Evolutionary conservation across 768 basidiomycete species (phyloP), one percentile per base, ranked within the genome.

Genomic region (Xerocomellus amylosporus): DNA sequence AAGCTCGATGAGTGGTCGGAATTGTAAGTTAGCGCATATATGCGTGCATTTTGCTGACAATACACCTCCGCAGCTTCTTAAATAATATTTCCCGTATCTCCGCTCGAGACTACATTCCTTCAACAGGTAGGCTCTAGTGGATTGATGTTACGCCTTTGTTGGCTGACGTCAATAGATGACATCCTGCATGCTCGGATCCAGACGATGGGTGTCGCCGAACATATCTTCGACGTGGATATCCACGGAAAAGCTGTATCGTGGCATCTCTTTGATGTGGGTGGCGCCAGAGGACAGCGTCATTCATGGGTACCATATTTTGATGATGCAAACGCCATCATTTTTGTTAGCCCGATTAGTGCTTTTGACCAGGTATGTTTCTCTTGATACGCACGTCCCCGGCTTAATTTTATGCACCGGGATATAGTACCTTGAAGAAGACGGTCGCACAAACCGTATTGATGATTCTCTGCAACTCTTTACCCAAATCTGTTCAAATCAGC

Each of bases 391-490:
- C 36, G 14, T 58, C 56, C 31, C 56, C 43, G 22, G 8, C 36
- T 56, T 44, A 20, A 54, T 20, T 19, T 22, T 7, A 34, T 48
- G 12, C 15, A 46, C 24, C 13, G 48, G 45, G 31, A 44, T 19
- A 20, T 61, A 93, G 89, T 92, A 91, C 68, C 77, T 93, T 22
- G 88, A 92, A 65, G 91, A 93, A 74, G 91, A 93, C 64, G 86
- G 87, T 28, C 80, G 86, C 53, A 87, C 87, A 38, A 93, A 93
- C 61, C 77, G 91, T 46, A 90, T 93, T 31, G 89, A 93, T 58
- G 91, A 93, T 67, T 92, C 90, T 1, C 72, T 93, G n/a, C 90
- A 90, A 71, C 75, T 93, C 22, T 93, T 91, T 69, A 91, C 88
- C 5, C 81, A 90, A 62, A 90, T 93, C 12, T 92, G 90, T 65